phyloP scores from a whole-genome alignment of 371 early-diverging fungal species.

The Entomophthora muscae region DNA sequence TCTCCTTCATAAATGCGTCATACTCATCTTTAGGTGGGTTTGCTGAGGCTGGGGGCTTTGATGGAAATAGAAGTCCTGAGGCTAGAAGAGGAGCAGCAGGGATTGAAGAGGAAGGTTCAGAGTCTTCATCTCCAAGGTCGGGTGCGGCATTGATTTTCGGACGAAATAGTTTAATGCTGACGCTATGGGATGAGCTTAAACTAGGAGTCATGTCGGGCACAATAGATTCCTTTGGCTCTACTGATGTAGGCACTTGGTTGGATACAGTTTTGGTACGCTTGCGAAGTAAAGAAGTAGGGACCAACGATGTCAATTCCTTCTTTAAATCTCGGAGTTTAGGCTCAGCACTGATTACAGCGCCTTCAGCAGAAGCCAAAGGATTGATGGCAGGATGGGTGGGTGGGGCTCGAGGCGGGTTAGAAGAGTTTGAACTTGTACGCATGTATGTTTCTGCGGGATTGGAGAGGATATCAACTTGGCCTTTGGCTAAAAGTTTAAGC shows the following conservation, averaged over 20 bases:
- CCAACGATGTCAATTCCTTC: constrained; percentile 19
- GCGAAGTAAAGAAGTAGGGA: constrained; percentile 16
- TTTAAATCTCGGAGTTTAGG: constrained; percentile 21
- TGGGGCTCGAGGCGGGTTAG: background rate
- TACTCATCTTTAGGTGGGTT: constrained; percentile 13
- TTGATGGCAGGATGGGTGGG: background rate
- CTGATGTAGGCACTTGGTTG: too few species aligned
- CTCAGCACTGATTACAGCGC: constrained; percentile 15
- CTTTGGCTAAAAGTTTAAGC: background rate
- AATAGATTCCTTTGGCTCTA: background rate
- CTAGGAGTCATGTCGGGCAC: constrained; percentile 3
- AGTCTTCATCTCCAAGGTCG: constrained; percentile 6
- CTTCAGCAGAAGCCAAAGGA: background rate
- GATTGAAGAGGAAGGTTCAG: background rate
- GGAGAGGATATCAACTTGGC: background rate
- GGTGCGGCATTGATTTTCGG: constrained; percentile 9
- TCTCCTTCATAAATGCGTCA: constrained; percentile 16
- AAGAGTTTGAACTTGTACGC: background rate
- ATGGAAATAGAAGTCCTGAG: background rate
- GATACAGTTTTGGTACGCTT: constrained; percentile 12
- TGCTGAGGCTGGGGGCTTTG: constrained; percentile 7
- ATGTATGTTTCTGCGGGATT: background rate
- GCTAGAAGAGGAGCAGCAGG: background rate
- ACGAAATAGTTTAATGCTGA: constrained; percentile 1
- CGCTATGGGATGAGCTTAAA: background rate